Conservation (phyloP, 192 early-diverging fungal species). For the Backusella australiensis region DNA sequence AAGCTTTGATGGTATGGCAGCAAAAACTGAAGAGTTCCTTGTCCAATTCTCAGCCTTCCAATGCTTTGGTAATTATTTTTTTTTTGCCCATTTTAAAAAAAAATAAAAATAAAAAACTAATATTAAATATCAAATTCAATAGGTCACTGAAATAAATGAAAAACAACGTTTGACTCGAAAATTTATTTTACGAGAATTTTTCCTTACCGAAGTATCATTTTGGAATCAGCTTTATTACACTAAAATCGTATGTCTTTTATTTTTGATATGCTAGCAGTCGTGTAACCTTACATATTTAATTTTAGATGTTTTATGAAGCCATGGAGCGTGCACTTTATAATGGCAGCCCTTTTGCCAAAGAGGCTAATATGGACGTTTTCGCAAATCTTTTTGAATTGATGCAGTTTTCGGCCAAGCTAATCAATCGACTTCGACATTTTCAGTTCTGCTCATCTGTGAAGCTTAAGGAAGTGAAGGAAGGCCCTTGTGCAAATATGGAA, state of each 20-base stretch:
- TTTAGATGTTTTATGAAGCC: slow-evolving; percentile 40
- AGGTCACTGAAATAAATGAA: slow-evolving; percentile 11
- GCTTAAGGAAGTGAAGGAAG: neutral
- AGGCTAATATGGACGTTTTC: neutral
- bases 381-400: slow-evolving; percentile 19
- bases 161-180: slow-evolving; percentile 10
- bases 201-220: slow-evolving; percentile 27
- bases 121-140: neutral
- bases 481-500: neutral
- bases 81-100: too few relatives aligned
- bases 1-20: slow-evolving; percentile 15
- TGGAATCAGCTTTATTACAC: slow-evolving; percentile 43
- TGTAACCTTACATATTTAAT: neutral
- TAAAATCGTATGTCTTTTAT: slow-evolving; percentile 24
- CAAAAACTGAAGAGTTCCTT: neutral
- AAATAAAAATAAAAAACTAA: neutral
- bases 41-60: neutral
- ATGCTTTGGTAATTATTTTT: neutral
- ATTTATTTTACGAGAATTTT: slow-evolving; percentile 29
- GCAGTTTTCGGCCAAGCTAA: slow-evolving; percentile 10
- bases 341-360: slow-evolving; percentile 11
- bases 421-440: neutral
- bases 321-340: slow-evolving; percentile 13
- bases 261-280: neutral
- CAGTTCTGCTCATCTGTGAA: neutral